Evolutionary conservation across 2,329 filamentous ascomycete genomes (phyloP).

Genomic region (Hortaea sp.): DNA sequence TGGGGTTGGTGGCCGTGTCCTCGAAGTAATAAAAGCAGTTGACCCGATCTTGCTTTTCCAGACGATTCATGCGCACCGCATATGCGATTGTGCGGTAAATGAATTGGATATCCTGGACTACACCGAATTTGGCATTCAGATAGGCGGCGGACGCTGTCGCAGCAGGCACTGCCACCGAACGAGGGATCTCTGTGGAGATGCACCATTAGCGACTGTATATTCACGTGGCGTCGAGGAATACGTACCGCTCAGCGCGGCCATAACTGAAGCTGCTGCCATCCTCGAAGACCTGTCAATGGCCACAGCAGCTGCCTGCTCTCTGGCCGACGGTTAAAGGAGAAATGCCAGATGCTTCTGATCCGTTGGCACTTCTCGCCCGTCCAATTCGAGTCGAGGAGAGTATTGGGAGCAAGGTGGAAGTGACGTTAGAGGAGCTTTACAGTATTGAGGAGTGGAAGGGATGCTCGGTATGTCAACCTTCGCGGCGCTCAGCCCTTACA

Average conservation of each 20-base stretch:
- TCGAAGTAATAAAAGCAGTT: conserved; percentile 72
- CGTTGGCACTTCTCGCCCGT: neutral
- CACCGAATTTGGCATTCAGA: conserved; percentile 58
- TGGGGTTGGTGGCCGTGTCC: conserved; percentile 49
- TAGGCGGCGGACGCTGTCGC: conserved; percentile 62
- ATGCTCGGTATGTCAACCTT: neutral
- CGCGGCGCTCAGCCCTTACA: neutral
- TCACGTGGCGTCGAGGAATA: neutral
- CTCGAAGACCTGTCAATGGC: no score
- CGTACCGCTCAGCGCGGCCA: conserved; percentile 1
- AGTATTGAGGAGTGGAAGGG: neutral
- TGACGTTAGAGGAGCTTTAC: neutral
- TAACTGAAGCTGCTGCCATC: neutral
- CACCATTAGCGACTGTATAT: neutral
- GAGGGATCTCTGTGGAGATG: conserved; percentile 3
- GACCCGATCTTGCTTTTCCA: conserved; percentile 43
- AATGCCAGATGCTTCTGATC: neutral
- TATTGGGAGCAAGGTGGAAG: neutral
- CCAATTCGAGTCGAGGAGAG: neutral
- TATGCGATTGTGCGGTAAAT: conserved; percentile 45
- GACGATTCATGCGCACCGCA: conserved; percentile 11
- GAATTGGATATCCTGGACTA: conserved; percentile 59
- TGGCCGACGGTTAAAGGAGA: no score
- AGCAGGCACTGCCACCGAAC: conserved; percentile 32
- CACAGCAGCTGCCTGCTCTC: no score